These are phyloP conservation scores for Ajuga reptans DNA, from an alignment of 305 asterid genomes.

Conservation along the genomic window DNA sequence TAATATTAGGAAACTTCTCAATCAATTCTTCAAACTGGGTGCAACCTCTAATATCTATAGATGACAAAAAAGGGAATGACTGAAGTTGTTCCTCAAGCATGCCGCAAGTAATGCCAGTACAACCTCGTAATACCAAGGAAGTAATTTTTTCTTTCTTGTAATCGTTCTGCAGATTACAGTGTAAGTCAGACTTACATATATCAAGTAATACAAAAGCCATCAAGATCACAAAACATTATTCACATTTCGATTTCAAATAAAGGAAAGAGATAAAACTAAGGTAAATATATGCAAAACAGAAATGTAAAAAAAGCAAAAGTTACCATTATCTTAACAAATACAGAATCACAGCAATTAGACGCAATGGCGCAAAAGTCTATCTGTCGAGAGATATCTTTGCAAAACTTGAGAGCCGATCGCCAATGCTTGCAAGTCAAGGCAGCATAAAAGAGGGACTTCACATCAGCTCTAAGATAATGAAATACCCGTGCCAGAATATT, in stretches of 20 bases:
- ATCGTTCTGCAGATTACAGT: constrained; percentile 56
- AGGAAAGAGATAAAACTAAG: neutral
- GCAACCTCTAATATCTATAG: constrained; percentile 89
- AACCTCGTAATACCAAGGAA: constrained; percentile 69
- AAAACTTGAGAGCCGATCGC: constrained; percentile 58
- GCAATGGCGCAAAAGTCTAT: constrained; percentile 64
- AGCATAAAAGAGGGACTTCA: constrained; percentile 62
- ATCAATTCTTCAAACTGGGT: constrained; percentile 77
- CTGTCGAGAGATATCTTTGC: constrained; percentile 61
- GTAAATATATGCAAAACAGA: neutral
- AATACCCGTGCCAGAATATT: constrained; percentile 75
- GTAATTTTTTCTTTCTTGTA: constrained; percentile 68
- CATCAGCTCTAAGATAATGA: constrained; percentile 88
- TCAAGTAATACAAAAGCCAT: constrained; percentile 4
- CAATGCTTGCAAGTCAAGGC: constrained; percentile 88
- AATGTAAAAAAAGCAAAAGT: constrained; percentile 15
- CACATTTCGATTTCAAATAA: neutral
- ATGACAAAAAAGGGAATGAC: constrained; percentile 52
- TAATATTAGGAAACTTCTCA: constrained; percentile 64
- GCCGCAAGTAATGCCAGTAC: constrained; percentile 61
- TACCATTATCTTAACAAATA: constrained; percentile 66
- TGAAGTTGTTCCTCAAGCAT: constrained; percentile 72
- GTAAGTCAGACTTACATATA: constrained; percentile 21
- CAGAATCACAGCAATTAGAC: constrained; percentile 56
- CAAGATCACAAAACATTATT: constrained; percentile 3